A percentile compares a stretch with the other conserved stretches of the same genome.
phyloP scores from a whole-genome alignment of 192 early-diverging fungal genomes.

The Podochytrium sp. region DNA sequence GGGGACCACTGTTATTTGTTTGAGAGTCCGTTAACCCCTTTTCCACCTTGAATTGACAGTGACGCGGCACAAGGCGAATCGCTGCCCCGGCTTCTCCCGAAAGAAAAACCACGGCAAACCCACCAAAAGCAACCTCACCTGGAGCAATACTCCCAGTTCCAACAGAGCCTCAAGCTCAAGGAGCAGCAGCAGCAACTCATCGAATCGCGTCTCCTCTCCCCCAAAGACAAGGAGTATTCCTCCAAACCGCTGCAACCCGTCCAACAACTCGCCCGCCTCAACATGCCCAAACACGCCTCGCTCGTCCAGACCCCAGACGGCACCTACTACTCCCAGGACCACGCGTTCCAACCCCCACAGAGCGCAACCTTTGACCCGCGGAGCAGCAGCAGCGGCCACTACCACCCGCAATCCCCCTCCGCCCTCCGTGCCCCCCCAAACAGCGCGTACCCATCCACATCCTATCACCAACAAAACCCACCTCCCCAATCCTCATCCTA shows the following conservation, averaged over 20 bases:
- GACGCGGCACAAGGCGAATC: not conserved
- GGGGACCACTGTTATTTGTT: not conserved
- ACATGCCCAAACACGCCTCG: not conserved
- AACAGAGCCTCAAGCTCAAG: not conserved
- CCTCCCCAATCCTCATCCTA: not conserved
- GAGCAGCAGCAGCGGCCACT: no score
- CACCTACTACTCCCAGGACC: not conserved
- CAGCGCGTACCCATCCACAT: not conserved
- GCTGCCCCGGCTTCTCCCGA: not conserved
- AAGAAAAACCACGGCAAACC: not conserved
- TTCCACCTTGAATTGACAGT: not conserved
- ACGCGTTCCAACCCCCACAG: not conserved
- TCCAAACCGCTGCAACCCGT: not conserved
- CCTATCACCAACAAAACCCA: not conserved
- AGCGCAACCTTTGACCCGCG: not conserved
- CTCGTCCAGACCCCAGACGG: not conserved
- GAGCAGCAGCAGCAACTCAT: constrained; percentile 20
- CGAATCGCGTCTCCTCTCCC: constrained; percentile 11
- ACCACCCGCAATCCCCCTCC: not conserved
- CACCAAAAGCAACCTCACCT: not conserved
- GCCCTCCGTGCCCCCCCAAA: not conserved
- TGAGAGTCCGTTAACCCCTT: not conserved
- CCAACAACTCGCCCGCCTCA: not conserved
- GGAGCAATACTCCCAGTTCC: not conserved
- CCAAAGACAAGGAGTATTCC: not conserved